Conservation (phyloP, 495 filamentous ascomycete genomes). For the Aspergillus egyptiacus region DNA sequence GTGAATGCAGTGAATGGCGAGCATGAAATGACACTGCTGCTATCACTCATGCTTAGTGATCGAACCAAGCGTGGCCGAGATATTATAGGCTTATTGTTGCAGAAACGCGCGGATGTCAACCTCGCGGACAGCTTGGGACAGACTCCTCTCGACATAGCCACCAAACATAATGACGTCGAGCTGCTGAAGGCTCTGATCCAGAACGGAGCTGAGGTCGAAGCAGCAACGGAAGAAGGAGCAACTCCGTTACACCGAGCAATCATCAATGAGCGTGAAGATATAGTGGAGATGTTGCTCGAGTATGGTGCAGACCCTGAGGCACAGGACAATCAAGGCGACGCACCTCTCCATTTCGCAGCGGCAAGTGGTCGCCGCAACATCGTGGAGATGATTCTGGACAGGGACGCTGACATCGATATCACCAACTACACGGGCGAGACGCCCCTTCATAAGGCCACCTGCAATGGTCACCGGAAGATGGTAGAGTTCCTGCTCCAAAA, state of each 20-base stretch:
- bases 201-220: constrained; percentile 4
- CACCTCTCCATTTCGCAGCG: constrained; percentile 37
- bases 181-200: constrained; percentile 7
- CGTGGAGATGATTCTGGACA: constrained; percentile 35
- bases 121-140: constrained; percentile 25
- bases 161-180: constrained; percentile 10
- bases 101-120: constrained; percentile 36
- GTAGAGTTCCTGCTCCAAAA: constrained; percentile 33
- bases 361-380: constrained; percentile 28
- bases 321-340: constrained; percentile 21
- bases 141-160: constrained; percentile 33
- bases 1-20: constrained; percentile 13
- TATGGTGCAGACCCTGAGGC: constrained; percentile 26
- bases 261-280: constrained; percentile 25
- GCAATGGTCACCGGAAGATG: constrained; percentile 31
- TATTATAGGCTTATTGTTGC: constrained; percentile 25
- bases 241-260: constrained; percentile 34
- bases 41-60: constrained; percentile 19
- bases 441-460: constrained; percentile 38
- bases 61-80: constrained; percentile 15
- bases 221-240: constrained; percentile 18
- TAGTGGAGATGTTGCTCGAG: constrained; percentile 27
- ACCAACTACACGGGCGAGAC: constrained; percentile 27
- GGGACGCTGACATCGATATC: constrained; percentile 37
- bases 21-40: constrained; percentile 16